Percentiles rank a stretch among this genome's conserved stretches.
Evolutionary conservation across 441 rosid species (phyloP).

Genomic region (Mallotus repandus): DNA sequence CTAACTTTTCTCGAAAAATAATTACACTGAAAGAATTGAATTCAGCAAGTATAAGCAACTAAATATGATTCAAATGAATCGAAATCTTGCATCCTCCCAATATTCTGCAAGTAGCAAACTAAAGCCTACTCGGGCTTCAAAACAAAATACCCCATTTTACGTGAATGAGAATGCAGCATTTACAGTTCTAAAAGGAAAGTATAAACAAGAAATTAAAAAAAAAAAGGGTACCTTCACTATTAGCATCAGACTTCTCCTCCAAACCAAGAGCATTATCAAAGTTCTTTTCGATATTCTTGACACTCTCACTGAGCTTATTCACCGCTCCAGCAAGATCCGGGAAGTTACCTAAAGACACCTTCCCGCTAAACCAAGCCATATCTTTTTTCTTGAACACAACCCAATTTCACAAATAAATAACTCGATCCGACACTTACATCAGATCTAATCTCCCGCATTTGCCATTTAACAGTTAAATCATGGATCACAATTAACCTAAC

Average conservation of each 20-base stretch:
- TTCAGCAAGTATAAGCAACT: too few relatives aligned
- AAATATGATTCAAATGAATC: too few relatives aligned
- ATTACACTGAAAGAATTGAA: too few relatives aligned
- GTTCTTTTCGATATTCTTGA: conserved; percentile 96
- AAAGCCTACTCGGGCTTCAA: neutral
- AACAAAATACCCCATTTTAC: neutral
- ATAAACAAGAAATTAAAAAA: neutral
- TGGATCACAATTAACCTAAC: conserved; percentile 10
- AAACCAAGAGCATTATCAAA: conserved; percentile 92
- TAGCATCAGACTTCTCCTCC: conserved; percentile 71
- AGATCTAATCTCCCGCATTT: conserved; percentile 38
- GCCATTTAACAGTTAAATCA: neutral
- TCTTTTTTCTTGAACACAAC: conserved; percentile 9
- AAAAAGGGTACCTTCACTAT: conserved; percentile 45
- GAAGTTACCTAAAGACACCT: conserved; percentile 74
- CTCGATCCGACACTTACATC: conserved; percentile 27
- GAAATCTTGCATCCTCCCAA: too few relatives aligned
- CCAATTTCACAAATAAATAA: conserved; percentile 13
- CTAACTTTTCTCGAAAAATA: too few relatives aligned
- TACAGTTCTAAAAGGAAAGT: neutral
- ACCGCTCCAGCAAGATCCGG: conserved; percentile 99
- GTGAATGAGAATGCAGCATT: neutral
- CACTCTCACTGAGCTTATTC: conserved; percentile 96
- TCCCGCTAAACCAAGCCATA: conserved; percentile 99
- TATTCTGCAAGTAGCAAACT: conserved; percentile 2